These are phyloP conservation scores for Zymoseptoria passerinii DNA, from an alignment of 2,329 filamentous ascomycete species.

Conservation along the genomic window DNA sequence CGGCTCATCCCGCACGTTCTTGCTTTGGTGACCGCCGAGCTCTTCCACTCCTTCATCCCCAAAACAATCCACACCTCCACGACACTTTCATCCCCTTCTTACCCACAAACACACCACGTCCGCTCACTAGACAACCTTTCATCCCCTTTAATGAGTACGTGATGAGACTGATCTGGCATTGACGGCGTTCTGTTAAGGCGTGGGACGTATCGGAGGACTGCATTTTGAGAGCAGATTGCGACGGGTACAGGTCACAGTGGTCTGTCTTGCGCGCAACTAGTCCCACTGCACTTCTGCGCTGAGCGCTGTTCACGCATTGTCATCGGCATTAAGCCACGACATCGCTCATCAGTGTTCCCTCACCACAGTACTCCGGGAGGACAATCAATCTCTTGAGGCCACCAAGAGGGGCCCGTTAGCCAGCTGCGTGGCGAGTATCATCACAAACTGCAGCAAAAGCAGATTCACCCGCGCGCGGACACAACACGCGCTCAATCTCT, in stretches of 20 bases:
- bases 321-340: slow-evolving; percentile 3
- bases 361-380: neutral
- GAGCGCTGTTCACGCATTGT: slow-evolving; percentile 5
- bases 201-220: neutral
- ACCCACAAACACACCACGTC: slow-evolving; percentile 1
- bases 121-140: slow-evolving; percentile 6
- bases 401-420: neutral
- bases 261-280: neutral
- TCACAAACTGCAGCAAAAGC: neutral
- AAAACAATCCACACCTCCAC: neutral
- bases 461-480: neutral
- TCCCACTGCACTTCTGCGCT: neutral
- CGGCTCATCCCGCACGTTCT: neutral
- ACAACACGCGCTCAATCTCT: neutral
- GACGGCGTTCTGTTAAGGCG: slow-evolving; percentile 13
- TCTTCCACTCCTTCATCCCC: neutral
- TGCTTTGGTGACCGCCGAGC: neutral
- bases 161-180: slow-evolving; percentile 16
- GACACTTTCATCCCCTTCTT: slow-evolving; percentile 1
- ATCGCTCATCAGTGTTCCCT: neutral
- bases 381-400: neutral
- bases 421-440: neutral
- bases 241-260: slow-evolving; percentile 3
- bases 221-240: slow-evolving; percentile 14
- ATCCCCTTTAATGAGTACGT: slow-evolving; percentile 12